Evolutionary conservation across 179 eudicot species (phyloP), one percentile per base, ranked within the genome.

Genomic region (Spinacia oleracea): DNA sequence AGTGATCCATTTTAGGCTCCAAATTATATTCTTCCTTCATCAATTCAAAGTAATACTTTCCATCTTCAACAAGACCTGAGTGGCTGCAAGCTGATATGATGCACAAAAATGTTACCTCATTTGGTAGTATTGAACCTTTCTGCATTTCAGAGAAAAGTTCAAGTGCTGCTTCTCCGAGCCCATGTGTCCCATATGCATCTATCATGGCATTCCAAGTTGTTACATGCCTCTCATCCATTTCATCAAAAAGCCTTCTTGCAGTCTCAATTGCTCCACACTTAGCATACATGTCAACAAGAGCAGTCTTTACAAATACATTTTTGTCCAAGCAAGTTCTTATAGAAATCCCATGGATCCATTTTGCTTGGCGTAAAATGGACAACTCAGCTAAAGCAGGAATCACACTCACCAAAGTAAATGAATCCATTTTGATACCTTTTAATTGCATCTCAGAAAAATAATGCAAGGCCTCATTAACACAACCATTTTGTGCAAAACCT

Each of bases 201-300:
- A 91, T 91, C 97, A 90, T 91, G 56, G 88, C 92, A 82, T 90
- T 91, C 97, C 97, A 91, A 32, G 97, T 90, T 29, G 88, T 87
- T 34, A 90, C 88, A 64, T 91, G 92, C 65, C 79, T 86, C 70
- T 90, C 90, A 48, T 70, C 83, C 92, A 88, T 86, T 72, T 16
- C 59, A 77, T 92, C 85, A 75, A 92, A 92, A 23, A 92, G 84
- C 79, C 78, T 84, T 80, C 91, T 82, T 46, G 97, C 92, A 72
- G 85, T 89, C 38, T 83, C 82, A 72, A 91, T 83, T n/a, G 89
- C 87, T 38, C 97, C 97, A 73, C 93, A 91, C 59, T 91, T 91
- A 32, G 93, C 93, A 74, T 90, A 90, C 97, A 90, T 87, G 83
- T 91, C 97, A 56, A 91, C 82, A 38, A 90, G 90, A 64, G 97